Percentiles rank a stretch among this genome's conserved stretches.
Conservation (phyloP, 148 eudicot species). For the Vaccinium corymbosum region DNA sequence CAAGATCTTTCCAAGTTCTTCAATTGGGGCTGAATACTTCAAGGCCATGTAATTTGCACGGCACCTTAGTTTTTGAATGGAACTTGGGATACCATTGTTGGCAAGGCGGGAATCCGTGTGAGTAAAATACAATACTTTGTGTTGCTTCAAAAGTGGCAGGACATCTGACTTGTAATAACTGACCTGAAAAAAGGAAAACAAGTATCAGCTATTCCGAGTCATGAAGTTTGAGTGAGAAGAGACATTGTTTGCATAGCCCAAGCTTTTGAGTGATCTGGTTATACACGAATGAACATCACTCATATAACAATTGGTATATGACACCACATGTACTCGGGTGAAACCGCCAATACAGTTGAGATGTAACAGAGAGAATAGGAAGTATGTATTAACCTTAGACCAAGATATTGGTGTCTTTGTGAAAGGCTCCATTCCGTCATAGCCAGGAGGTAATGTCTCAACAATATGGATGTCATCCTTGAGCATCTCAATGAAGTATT, state of each 20-base stretch:
- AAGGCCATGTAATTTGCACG: conserved; percentile 82
- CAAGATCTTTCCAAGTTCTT: conserved; percentile 73
- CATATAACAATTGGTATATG: neutral
- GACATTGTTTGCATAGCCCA: neutral
- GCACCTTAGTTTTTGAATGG: conserved; percentile 88
- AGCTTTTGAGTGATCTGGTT: neutral
- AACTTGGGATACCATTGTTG: conserved; percentile 67
- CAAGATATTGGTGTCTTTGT: conserved; percentile 86
- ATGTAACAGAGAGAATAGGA: neutral
- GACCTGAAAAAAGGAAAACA: conserved; percentile 45
- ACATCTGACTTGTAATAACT: conserved; percentile 78
- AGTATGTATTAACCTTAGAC: conserved; percentile 69
- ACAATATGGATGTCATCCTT: conserved; percentile 78
- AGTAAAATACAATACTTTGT: conserved; percentile 86
- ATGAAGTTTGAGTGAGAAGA: neutral
- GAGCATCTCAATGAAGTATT: conserved; percentile 75
- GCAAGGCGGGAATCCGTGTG: conserved; percentile 94
- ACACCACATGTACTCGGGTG: neutral
- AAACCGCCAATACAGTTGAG: neutral
- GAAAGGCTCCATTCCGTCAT: conserved; percentile 66
- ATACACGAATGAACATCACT: neutral
- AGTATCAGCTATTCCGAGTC: neutral
- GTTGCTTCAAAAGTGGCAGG: conserved; percentile 85
- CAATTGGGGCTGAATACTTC: conserved; percentile 82
- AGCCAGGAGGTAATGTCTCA: conserved; percentile 64